Percentiles rank a stretch among this genome's conserved stretches.
phyloP scores from a whole-genome alignment of 495 filamentous ascomycete genomes.

The Collariella sp. region DNA sequence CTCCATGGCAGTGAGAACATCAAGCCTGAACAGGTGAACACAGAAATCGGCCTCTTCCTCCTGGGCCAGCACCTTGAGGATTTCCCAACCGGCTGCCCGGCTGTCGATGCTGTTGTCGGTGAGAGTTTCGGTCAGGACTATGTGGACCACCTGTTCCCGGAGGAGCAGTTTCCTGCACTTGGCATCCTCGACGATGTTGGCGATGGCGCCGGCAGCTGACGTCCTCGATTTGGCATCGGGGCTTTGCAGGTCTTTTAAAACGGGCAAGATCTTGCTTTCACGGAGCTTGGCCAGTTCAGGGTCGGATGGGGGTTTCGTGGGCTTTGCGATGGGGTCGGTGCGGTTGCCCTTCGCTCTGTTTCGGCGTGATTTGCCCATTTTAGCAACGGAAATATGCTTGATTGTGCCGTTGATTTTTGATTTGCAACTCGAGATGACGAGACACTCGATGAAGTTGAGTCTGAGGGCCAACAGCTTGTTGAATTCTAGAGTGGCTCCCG shows the following conservation, averaged over 20 bases:
- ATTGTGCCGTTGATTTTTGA: too few species aligned
- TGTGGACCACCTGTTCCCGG: constrained; percentile 51
- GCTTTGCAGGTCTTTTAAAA: constrained; percentile 48
- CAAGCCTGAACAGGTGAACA: constrained; percentile 50
- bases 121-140: constrained; percentile 51
- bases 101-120: constrained; percentile 50
- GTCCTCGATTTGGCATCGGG: constrained; percentile 45
- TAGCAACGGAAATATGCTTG: too few species aligned
- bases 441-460: neutral
- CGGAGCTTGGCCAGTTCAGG: constrained; percentile 48
- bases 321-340: constrained; percentile 40
- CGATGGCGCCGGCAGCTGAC: constrained; percentile 44
- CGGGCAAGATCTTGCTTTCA: constrained; percentile 49
- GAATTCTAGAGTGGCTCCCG: neutral
- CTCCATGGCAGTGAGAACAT: constrained; percentile 47
- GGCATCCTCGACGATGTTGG: constrained; percentile 50
- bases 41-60: constrained; percentile 55
- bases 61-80: constrained; percentile 47
- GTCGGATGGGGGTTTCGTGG: constrained; percentile 45
- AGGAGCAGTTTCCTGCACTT: constrained; percentile 51
- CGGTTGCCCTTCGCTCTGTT: constrained; percentile 32
- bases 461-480: neutral
- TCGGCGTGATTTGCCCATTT: constrained; percentile 38
- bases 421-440: too few species aligned
- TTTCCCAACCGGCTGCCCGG: constrained; percentile 51